Evolutionary conservation across 2,329 filamentous ascomycete species (phyloP), one percentile per base, ranked within the genome.

Genomic region (Pseudocercospora vitis): DNA sequence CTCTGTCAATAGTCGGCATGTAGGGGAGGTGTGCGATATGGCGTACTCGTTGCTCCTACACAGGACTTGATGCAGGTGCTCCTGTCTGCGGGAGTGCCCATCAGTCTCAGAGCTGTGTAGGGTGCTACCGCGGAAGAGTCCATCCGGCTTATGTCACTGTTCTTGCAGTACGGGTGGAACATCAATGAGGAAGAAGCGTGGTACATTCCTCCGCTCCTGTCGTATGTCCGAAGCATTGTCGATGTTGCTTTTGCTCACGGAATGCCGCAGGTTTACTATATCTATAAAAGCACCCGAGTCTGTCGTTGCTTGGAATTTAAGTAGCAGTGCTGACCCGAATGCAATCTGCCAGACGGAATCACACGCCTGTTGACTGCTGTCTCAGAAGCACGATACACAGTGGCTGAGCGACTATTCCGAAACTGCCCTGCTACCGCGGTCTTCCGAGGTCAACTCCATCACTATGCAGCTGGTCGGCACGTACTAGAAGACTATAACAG

Each of bases 311-410:
- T 60, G 55, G 49, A 53, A 56, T 16, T 49, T 55, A 3, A 35
- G 24, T 11, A 51, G 53, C 37, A 47, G 57, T 9, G 55, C 57
- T 50, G 46, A 60, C 52, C 57, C 55, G 26, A 53, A 57, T 23
- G 51, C 51, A 53, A 40, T 21, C 14, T 60, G 55, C 42, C n/a
- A 53, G 48, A 47, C 55, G 48, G 57, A 53, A 52, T 52, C 16
- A 57, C 54, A 47, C 57, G 52, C 32, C 40, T 60, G n/a, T 55
- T 39, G 11, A 53, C 42, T 14, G 57, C 57, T 32, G 29, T 55
- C 9, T 32, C 35, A 33, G 33, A 40, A 24, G 52, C 51, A 28
- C 48, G 47, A 29, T 50, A 52, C 12, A 28, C 44, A 44, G 28
- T 57, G 11, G 42, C 58, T n/a, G 21, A 60, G 42, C 49, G 35